Base-by-base conservation (phyloP, 2,329 filamentous ascomycete species). In the Phialemoniopsis sp. region DNA sequence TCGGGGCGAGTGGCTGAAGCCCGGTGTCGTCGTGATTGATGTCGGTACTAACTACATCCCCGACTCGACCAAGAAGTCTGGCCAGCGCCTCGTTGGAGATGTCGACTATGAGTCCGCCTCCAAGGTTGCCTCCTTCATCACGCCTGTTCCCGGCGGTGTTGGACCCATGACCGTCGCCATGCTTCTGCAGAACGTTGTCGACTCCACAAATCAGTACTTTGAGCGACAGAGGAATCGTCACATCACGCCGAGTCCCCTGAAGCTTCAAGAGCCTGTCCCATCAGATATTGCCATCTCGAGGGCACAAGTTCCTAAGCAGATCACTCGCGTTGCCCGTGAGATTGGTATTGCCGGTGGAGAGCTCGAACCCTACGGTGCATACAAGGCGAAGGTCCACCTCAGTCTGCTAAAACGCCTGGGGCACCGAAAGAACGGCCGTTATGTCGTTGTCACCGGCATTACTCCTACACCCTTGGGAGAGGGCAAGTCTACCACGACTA, bases 151-250 rank as follows among this genome's bases (percentile, higher is more conserved):
- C 2, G 93, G 93, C 41, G 93, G 93, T 62, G 93, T 98, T 43
- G 93, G 93, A 0, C 93, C 93, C 37, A 98, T 98, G 93, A 98
- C 93, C 4, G 90, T 98, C 47, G 93, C 93, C 44, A 98, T 98
- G 93, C 74, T 98, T 35, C 71, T 98, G 53, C 87, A 95, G 64
- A 98, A 98, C 57, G 90, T 97, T 8, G 85, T 97, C 40, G 85
- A 91, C 51, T 84, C 91, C 28, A 85, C 93, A 29, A 85, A 82
- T 36, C 70, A 78, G 41, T 90, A 88, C 57, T 93, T 93, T 48
- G 87, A 93, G 47, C 78, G 79, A 45, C 85, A 94, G 61, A 94
- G 88, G 67, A 73, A 83, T 46, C 80, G 93, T 43, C 82, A 79
- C 50, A 87, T 94, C 46, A 76, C 80, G 6, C 88, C 93, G 16